Conservation (phyloP, 805 yeast species). For the Barnettozyma californica region DNA sequence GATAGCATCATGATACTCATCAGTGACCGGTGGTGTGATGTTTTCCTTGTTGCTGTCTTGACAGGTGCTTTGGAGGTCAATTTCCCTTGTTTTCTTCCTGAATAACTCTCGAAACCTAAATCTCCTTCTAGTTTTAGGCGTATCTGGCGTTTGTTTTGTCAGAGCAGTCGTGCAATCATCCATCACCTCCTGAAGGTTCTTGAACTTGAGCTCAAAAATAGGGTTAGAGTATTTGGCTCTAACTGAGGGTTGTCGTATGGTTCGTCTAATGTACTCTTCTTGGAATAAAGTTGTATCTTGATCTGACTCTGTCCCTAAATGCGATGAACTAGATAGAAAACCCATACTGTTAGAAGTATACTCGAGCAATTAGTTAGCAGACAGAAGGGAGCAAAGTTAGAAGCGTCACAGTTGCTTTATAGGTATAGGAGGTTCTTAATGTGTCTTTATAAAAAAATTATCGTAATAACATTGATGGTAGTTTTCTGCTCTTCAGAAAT, state of each 20-base stretch:
- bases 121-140: neutral
- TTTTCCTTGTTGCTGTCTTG: constrained; percentile 6
- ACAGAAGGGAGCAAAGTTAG: neutral
- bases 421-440: neutral
- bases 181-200: neutral
- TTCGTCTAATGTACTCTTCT: constrained; percentile 6
- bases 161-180: neutral
- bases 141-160: neutral
- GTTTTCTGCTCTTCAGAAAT: neutral
- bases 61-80: constrained; percentile 1
- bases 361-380: neutral
- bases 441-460: neutral
- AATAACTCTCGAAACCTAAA: constrained; percentile 5
- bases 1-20: constrained; percentile 2
- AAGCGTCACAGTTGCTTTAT: neutral
- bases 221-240: constrained; percentile 2
- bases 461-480: neutral
- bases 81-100: constrained; percentile 5
- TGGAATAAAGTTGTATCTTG: constrained; percentile 4
- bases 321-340: constrained; percentile 3
- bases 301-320: neutral
- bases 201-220: constrained; percentile 4
- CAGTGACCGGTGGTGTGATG: constrained; percentile 2
- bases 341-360: constrained; percentile 7
- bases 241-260: constrained; percentile 10